Conservation (phyloP, 1,284 basidiomycete species). For the Takashimella tepidaria region DNA sequence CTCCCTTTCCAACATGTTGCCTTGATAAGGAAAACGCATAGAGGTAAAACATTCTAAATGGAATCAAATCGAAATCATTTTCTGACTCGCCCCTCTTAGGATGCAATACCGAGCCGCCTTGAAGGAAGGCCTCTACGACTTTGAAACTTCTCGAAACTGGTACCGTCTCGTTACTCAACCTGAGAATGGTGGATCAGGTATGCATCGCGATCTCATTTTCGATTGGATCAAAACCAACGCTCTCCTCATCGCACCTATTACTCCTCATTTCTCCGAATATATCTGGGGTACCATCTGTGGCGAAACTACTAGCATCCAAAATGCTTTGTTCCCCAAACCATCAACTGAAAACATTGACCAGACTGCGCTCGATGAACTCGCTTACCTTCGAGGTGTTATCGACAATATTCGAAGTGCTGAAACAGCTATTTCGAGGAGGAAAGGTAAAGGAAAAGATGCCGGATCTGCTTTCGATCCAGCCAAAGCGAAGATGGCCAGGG, state of each 20-base stretch:
- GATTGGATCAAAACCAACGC: constrained; percentile 77
- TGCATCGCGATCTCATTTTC: constrained; percentile 73
- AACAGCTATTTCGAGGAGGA: constrained; percentile 62
- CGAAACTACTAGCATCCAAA: constrained; percentile 70
- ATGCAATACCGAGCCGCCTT: constrained; percentile 94
- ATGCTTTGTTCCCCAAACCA: constrained; percentile 56
- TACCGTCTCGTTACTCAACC: constrained; percentile 89
- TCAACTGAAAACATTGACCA: constrained; percentile 50
- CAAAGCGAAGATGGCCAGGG: constrained; percentile 74
- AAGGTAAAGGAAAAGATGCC: constrained; percentile 49
- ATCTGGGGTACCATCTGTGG: constrained; percentile 75
- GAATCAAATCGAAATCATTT: constrained; percentile 1
- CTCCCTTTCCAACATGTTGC: too few species aligned
- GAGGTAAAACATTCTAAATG: too few species aligned
- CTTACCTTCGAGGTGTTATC: constrained; percentile 54
- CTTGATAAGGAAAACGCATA: too few species aligned
- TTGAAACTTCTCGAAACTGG: constrained; percentile 88
- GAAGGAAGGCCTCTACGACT: constrained; percentile 94
- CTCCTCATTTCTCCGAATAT: constrained; percentile 93
- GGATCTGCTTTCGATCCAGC: constrained; percentile 63
- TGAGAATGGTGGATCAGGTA: constrained; percentile 58
- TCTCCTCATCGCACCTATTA: constrained; percentile 79
- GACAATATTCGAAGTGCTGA: constrained; percentile 83
- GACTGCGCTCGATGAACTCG: constrained; percentile 62
- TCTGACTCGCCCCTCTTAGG: constrained; percentile 48